Conservation (phyloP, 345 rosid species). For the Populus pruinosa region DNA sequence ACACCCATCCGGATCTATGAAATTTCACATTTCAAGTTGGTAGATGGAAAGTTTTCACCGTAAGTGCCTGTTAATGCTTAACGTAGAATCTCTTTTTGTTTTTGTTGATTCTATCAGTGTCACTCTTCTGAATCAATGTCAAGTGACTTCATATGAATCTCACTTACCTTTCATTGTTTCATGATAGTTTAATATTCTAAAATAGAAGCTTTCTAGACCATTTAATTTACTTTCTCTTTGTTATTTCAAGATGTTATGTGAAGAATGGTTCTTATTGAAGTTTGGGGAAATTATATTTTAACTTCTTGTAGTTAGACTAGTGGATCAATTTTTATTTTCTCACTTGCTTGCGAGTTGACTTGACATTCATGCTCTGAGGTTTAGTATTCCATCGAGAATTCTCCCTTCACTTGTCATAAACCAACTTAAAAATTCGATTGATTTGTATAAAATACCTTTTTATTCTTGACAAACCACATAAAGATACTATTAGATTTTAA, state of each 20-base stretch:
- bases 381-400: background rate
- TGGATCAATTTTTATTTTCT: background rate
- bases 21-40: constrained; percentile 88
- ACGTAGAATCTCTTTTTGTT: background rate
- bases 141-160: background rate
- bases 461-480: no score
- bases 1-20: constrained; percentile 80
- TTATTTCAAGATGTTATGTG: background rate
- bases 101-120: background rate
- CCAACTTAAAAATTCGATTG: no score
- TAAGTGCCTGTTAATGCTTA: constrained; percentile 38
- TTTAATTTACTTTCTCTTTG: background rate
- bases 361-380: background rate
- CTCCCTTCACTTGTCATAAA: no score
- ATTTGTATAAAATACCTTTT: no score
- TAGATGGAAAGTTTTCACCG: constrained; percentile 99
- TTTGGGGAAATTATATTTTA: background rate
- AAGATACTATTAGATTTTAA: no score
- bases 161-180: background rate
- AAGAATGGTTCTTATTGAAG: background rate
- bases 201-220: background rate
- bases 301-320: background rate
- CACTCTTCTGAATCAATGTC: background rate
- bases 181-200: background rate
- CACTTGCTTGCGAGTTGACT: background rate